phyloP scores from a whole-genome alignment of 805 yeast genomes.

The Candida caryicola region DNA sequence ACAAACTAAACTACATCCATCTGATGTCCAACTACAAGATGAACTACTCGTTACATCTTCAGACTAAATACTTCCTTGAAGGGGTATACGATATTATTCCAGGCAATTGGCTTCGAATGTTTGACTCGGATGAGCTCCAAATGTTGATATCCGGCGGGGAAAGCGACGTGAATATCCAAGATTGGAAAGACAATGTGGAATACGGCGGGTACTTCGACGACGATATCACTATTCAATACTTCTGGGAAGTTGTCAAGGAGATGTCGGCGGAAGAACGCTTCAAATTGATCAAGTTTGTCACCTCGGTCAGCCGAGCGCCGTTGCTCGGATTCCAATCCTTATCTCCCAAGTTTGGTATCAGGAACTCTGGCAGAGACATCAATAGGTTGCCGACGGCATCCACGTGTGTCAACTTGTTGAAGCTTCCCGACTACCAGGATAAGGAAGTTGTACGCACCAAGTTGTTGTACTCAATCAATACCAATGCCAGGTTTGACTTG shows the following conservation, averaged over 20 bases:
- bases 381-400: slow-evolving; percentile 84
- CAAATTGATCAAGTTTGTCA: slow-evolving; percentile 78
- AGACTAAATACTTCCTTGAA: slow-evolving; percentile 58
- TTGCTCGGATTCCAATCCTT: slow-evolving; percentile 68
- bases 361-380: slow-evolving; percentile 56
- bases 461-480: slow-evolving; percentile 71
- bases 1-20: slow-evolving; percentile 71
- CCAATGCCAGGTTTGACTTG: slow-evolving; percentile 86
- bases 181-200: slow-evolving; percentile 59
- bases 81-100: slow-evolving; percentile 72
- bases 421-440: slow-evolving; percentile 76
- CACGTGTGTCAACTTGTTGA: slow-evolving; percentile 86
- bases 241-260: slow-evolving; percentile 78
- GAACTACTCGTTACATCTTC: slow-evolving; percentile 57
- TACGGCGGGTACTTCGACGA: slow-evolving; percentile 60
- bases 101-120: slow-evolving; percentile 77
- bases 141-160: slow-evolving; percentile 73
- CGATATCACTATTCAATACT: slow-evolving; percentile 57
- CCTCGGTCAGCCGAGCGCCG: slow-evolving; percentile 91
- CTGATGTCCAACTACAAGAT: slow-evolving; percentile 76
- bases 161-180: slow-evolving; percentile 64
- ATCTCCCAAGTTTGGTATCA: slow-evolving; percentile 76
- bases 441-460: slow-evolving; percentile 61
- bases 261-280: slow-evolving; percentile 60
- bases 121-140: slow-evolving; percentile 80